phyloP scores from a whole-genome alignment of 2,329 filamentous ascomycete genomes.

The Parastagonospora nodorum region DNA sequence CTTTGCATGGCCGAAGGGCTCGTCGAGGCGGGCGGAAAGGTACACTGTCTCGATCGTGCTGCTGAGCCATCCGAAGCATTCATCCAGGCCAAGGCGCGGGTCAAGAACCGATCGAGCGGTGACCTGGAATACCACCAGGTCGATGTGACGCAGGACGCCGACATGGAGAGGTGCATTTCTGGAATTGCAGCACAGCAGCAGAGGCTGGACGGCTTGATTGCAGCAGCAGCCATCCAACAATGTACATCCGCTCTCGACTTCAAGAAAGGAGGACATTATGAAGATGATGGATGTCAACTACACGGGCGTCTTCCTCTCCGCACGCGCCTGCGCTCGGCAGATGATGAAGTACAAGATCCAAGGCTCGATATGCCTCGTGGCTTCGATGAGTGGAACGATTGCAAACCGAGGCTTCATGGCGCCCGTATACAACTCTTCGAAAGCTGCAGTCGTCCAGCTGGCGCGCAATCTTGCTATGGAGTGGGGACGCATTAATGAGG shows the following conservation, averaged over 20 bases:
- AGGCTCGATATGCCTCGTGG: constrained; percentile 65
- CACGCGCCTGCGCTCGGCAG: constrained; percentile 63
- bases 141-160: constrained; percentile 73
- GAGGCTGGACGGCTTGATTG: constrained; percentile 75
- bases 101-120: constrained; percentile 64
- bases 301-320: constrained; percentile 65
- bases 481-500: constrained; percentile 55
- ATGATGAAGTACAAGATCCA: constrained; percentile 63
- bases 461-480: constrained; percentile 71
- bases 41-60: constrained; percentile 68
- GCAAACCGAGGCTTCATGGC: constrained; percentile 66
- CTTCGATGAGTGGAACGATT: constrained; percentile 65
- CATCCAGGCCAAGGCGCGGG: constrained; percentile 64
- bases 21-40: constrained; percentile 73
- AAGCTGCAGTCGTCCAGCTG: constrained; percentile 74
- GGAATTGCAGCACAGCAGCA: constrained; percentile 71
- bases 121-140: constrained; percentile 74
- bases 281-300: constrained; percentile 65
- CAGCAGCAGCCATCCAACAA: constrained; percentile 75
- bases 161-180: constrained; percentile 68
- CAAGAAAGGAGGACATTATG: constrained; percentile 59
- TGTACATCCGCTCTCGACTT: constrained; percentile 82
- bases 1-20: constrained; percentile 73
- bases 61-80: constrained; percentile 64
- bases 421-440: constrained; percentile 75